A percentile compares a stretch with the other conserved stretches of the same genome.
Conservation (phyloP, 1,284 basidiomycete species). For the Prillingera fragicola region DNA sequence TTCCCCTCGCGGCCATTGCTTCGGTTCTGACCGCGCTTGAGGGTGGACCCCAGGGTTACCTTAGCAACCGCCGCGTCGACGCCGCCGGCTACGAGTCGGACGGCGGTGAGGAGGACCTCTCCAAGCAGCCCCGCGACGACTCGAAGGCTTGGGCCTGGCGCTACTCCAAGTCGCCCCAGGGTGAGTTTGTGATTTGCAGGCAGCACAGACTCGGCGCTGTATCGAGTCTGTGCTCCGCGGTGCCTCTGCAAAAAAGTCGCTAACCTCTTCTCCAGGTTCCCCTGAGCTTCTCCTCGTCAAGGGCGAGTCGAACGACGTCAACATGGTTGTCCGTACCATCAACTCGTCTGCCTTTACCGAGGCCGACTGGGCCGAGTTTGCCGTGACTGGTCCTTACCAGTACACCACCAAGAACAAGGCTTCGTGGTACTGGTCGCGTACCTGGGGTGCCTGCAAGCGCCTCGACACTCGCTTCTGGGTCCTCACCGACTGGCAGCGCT, state of each 20-base stretch:
- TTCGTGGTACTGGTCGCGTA: constrained; percentile 49
- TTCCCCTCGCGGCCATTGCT: constrained; percentile 39
- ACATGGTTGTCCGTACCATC: constrained; percentile 47
- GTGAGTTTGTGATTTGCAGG: constrained; percentile 25
- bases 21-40: constrained; percentile 45
- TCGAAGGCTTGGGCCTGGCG: constrained; percentile 41
- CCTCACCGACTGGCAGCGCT: constrained; percentile 48
- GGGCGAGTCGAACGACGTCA: constrained; percentile 36
- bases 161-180: constrained; percentile 48
- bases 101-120: constrained; percentile 36
- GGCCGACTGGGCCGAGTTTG: constrained; percentile 47
- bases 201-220: background rate
- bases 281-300: constrained; percentile 46
- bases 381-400: constrained; percentile 43
- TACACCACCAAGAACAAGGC: constrained; percentile 49
- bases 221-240: background rate
- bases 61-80: constrained; percentile 27
- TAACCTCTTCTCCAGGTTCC: constrained; percentile 28
- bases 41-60: constrained; percentile 26
- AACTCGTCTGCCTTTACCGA: constrained; percentile 45
- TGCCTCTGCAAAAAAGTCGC: background rate
- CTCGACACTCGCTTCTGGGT: constrained; percentile 45
- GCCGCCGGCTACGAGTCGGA: constrained; percentile 46
- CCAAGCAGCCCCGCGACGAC: constrained; percentile 21
- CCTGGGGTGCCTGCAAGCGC: constrained; percentile 42